Base-by-base conservation (phyloP, 352 stramenopile genomes). In the Phytophthora sojae region DNA sequence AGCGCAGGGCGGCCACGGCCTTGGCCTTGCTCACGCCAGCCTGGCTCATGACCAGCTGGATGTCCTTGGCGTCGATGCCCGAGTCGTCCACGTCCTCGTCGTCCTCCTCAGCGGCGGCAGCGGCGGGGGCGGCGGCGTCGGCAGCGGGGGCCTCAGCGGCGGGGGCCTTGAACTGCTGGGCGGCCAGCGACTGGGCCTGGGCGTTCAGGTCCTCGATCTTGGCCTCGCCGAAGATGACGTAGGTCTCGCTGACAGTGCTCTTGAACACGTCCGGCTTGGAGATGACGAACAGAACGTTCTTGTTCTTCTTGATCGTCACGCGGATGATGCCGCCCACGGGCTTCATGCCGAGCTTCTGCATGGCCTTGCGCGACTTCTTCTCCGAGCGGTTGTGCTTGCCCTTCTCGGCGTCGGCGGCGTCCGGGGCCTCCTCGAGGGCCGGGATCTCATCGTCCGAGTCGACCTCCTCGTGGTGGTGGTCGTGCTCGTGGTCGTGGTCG, bases 331-430 rank as follows among this genome's bases (percentile, higher is more conserved):
- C 97, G 57, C 90, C 83, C 52, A 99, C 93, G 30, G 92, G 87
- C 75, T 98, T 98, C 89, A 99, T 97, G 59, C 97, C 97, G 50
- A 99, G 91, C 90, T 99, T 99, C 79, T 98, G 93, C 93, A 99
- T 99, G 59, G 97, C 97, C 88, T 99, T 99, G 74, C 97, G 95
- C 51, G 96, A 94, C 86, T 99, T 99, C 89, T 99, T 99, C 86
- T 99, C 98, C 69, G 95, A 93, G 67, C 97, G 94, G 88, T 99
- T 99, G 79, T 97, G 93, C 80, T 96, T 95, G 80, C 89, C 86
- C 23, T 83, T 81, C 75, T 89, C 86, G 66, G 80, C 88, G 44
- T 88, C 88, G 37, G 77, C 75, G 35, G 72, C 89, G 64, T 91
- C 85, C 64, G 83, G 76, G 14, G 83, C 86, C 67, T 95, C 83